These are phyloP conservation scores for Neonectria sp. DNA, from an alignment of 2,329 filamentous ascomycete genomes.

Conservation along the genomic window DNA sequence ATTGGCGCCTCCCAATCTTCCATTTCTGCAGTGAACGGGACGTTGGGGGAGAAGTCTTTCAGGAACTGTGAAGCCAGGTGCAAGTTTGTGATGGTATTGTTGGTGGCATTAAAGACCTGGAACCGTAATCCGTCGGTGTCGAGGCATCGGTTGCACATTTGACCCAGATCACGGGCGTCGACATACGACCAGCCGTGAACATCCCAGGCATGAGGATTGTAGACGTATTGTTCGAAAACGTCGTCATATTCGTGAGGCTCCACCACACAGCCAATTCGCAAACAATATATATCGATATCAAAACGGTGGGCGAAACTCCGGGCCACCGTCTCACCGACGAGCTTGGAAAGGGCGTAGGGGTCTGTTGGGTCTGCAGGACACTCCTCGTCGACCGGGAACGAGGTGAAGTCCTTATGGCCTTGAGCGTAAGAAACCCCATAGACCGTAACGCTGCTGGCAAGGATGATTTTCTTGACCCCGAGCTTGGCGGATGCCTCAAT, in stretches of 20 bases:
- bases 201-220: conserved; percentile 65
- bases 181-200: conserved; percentile 76
- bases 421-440: conserved; percentile 76
- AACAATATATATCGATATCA: conserved; percentile 70
- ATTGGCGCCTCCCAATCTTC: conserved; percentile 72
- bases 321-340: conserved; percentile 71
- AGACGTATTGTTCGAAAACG: conserved; percentile 67
- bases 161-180: conserved; percentile 73
- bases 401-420: conserved; percentile 68
- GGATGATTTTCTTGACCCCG: conserved; percentile 73
- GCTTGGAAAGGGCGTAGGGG: conserved; percentile 72
- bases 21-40: conserved; percentile 69
- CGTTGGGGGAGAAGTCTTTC: conserved; percentile 63
- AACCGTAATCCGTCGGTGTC: conserved; percentile 70
- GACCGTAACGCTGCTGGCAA: conserved; percentile 71
- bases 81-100: conserved; percentile 74
- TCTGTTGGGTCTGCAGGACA: conserved; percentile 74
- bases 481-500: conserved; percentile 75
- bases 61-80: conserved; percentile 67
- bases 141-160: conserved; percentile 71
- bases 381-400: conserved; percentile 73
- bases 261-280: conserved; percentile 74
- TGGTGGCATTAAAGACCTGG: conserved; percentile 76
- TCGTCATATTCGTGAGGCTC: conserved; percentile 72
- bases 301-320: conserved; percentile 71